Evolutionary conservation across 106 monocot genomes (phyloP), one percentile per base, ranked within the genome.

Genomic region (Phalaenopsis aphrodite): DNA sequence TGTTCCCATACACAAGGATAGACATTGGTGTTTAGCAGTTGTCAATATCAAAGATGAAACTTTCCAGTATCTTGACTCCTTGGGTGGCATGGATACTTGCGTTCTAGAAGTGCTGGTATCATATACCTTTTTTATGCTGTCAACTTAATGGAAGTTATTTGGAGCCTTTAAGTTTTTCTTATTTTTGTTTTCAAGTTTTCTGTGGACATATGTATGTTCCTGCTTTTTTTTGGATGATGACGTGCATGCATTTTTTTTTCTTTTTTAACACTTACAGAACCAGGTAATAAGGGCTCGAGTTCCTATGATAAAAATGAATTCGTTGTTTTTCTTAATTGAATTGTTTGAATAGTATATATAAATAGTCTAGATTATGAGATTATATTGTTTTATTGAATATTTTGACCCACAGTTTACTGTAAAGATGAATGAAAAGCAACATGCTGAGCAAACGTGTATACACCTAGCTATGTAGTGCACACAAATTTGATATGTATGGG

Each of bases 1-100:
- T 88, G 89, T 92, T 78, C 92, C 92, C 2, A 90, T 92, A 85
- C 92, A 92, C 83, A 92, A 90, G 76, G 81, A 88, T 43, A 78
- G 83, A 17, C 92, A 92, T 75, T 92, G 92, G 92, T 90, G 89
- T 81, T 83, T 92, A 66, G 92, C 86, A 49, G 78, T 92, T 68
- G 88, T 88, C 43, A 38, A 92, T 81, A 79, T 92, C n/a, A 92
- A 85, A 79, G 89, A 86, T 77, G 76, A 88, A 81, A 85, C 82
- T 49, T 79, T 92, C 19, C 86, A 83, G 41, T 92, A 90, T 85
- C 89, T 92, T 42, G 92, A 92, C 83, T 98, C 97, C 58, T 88
- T 98, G 72, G 97, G 94, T 39, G 86, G 92, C 78, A 84, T 83
- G 83, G 97, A 98, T 83, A 76, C 38, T 3, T 23, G 41, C 8